These are phyloP conservation scores for Apodospora peruviana DNA, from an alignment of 495 filamentous ascomycete species.

Conservation along the genomic window DNA sequence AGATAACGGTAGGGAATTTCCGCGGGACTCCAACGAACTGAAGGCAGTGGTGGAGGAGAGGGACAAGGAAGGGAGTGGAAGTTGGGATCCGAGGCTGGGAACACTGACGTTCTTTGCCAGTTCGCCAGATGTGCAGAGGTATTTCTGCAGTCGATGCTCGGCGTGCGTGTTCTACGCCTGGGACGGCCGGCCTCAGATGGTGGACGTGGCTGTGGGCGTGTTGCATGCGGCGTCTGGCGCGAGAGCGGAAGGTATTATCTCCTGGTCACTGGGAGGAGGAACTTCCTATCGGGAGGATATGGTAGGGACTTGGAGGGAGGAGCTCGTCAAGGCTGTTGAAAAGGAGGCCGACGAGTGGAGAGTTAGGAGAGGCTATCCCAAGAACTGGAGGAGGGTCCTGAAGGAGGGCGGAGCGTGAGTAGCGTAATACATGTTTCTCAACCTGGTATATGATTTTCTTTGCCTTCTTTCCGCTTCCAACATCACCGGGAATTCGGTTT, in stretches of 20 bases:
- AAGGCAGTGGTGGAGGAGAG: slow-evolving; percentile 12
- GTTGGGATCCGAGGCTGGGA: slow-evolving; percentile 37
- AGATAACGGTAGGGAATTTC: slow-evolving; percentile 6
- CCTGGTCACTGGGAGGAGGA: slow-evolving; percentile 16
- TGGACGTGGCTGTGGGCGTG: slow-evolving; percentile 48
- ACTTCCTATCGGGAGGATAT: slow-evolving; percentile 17
- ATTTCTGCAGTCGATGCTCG: slow-evolving; percentile 50
- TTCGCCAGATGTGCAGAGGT: slow-evolving; percentile 39
- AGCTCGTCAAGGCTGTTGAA: slow-evolving; percentile 8
- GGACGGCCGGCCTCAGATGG: slow-evolving; percentile 35
- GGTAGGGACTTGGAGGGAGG: slow-evolving; percentile 20
- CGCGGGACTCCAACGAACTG: slow-evolving; percentile 15
- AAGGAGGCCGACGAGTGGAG: slow-evolving; percentile 19
- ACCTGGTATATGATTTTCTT: background rate
- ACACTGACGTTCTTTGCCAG: slow-evolving; percentile 42
- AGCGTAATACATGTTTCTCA: too few relatives aligned
- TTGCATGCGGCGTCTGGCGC: slow-evolving; percentile 42
- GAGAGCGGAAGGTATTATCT: slow-evolving; percentile 37
- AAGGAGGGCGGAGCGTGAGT: too few relatives aligned
- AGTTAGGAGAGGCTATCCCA: too few relatives aligned
- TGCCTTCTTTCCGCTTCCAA: background rate
- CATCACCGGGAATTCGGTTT: background rate
- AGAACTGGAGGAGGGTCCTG: too few relatives aligned
- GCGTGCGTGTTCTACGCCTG: slow-evolving; percentile 45
- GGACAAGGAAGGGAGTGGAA: slow-evolving; percentile 11